Percentiles rank a stretch among this genome's conserved stretches.
Conservation (phyloP, 1,139 yeast species). For the Geotrichum candidum region DNA sequence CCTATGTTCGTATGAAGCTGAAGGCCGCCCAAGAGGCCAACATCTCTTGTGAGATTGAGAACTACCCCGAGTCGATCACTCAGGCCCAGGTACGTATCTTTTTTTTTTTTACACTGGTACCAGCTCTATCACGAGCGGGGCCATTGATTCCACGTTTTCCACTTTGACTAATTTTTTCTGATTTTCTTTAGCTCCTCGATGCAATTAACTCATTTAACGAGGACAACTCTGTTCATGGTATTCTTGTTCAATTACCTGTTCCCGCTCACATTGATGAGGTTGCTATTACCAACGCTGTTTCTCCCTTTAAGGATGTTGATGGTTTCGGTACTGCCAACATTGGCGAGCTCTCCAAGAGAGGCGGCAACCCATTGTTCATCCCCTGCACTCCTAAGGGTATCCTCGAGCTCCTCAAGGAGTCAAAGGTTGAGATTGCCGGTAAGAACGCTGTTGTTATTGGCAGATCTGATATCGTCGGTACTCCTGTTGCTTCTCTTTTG, state of each 20-base stretch:
- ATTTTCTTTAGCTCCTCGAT: conserved; percentile 44
- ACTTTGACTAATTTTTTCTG: background rate
- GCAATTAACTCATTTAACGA: conserved; percentile 60
- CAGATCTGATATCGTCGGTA: conserved; percentile 93
- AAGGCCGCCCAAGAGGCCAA: conserved; percentile 84
- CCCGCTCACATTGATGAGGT: conserved; percentile 79
- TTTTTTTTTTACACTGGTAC: background rate
- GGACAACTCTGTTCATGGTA: conserved; percentile 71
- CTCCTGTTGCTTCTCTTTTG: conserved; percentile 81
- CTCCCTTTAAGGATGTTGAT: conserved; percentile 83
- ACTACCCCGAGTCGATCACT: conserved; percentile 51
- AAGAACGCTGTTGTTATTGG: conserved; percentile 91
- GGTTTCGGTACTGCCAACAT: conserved; percentile 89
- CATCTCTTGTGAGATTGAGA: conserved; percentile 63
- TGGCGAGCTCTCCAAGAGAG: conserved; percentile 86
- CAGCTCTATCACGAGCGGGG: background rate
- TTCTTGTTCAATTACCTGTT: conserved; percentile 84
- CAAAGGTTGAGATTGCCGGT: conserved; percentile 63
- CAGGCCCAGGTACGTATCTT: conserved; percentile 30
- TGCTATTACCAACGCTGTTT: conserved; percentile 68
- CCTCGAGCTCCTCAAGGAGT: conserved; percentile 62
- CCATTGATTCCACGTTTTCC: background rate
- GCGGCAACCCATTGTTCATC: conserved; percentile 76
- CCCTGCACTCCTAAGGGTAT: conserved; percentile 98
- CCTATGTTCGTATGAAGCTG: conserved; percentile 92